Base-by-base conservation (phyloP, 371 early-diverging fungal genomes). In the Syncephalastrum racemosum region DNA sequence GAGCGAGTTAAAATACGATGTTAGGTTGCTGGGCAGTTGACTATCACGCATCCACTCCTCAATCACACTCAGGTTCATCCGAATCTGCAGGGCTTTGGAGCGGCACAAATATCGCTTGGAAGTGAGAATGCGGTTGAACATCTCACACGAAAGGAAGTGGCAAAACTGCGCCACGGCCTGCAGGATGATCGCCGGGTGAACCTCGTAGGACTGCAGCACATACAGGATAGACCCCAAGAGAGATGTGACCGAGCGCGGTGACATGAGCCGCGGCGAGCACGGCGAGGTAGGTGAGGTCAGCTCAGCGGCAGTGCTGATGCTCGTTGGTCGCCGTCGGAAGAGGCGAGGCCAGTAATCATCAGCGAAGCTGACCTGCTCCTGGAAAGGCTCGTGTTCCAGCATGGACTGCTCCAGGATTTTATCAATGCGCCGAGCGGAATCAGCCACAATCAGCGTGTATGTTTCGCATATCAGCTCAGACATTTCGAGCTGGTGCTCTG, bases 111-210 rank as follows among this genome's bases (percentile, higher is more conserved):
- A 87, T 43, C 84, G 83, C 52, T 86, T 83, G 61, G 80, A 83
- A 6, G 77, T 75, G 50, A 95, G 66, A 62, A 97, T 88, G 2
- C 83, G 83, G 64, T 95, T 95, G 69, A 95, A 93, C 24, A 91
- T 52, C 63, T 90, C 90, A 54, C 85, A 78, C 15, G 87, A 83
- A 15, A 93, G 59, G 59, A 79, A 89, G 63, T 91, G 83, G 59
- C 93, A 76, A 20, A 93, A 60, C 60, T 94, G 93, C 12, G 76
- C 73, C 24, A 93, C 59, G 2, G 86, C 71, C 41, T 92, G 89
- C 51, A 85, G 79, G 19, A 84, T 73, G 49, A 94, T 83, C n/a
- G 73, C 71, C 25, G 83, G 85, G 60, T 89, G 94, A 4, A 92
- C 79, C 44, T 83, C 75, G 52, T 84, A 79, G 0, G 73, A 66